Conservation (phyloP, 345 rosid genomes). For the Dipteronia dyeriana region DNA sequence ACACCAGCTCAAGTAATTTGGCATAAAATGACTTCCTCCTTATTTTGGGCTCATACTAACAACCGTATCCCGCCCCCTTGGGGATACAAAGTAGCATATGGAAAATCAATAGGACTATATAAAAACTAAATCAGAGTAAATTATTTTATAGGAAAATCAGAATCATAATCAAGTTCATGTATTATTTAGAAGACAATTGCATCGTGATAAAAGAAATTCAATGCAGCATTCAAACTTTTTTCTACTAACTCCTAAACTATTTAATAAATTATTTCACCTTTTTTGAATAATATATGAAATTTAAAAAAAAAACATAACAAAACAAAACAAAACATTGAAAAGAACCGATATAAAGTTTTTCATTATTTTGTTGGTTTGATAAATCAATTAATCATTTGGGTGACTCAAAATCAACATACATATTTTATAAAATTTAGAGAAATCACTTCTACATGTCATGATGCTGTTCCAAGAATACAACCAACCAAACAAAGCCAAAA, state of each 20-base stretch:
- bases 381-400: neutral
- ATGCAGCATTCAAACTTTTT: no score
- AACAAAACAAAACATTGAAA: no score
- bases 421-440: conserved; percentile 1
- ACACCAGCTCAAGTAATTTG: neutral
- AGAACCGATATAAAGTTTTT: no score
- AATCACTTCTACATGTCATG: neutral
- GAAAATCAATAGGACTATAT: neutral
- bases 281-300: no score
- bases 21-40: neutral
- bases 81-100: neutral
- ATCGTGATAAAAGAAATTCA: neutral
- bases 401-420: neutral
- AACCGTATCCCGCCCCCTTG: neutral
- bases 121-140: neutral
- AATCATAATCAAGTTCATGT: neutral
- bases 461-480: neutral
- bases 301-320: no score
- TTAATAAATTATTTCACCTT: no score
- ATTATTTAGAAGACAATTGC: neutral
- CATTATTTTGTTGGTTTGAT: no score
- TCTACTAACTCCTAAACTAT: no score
- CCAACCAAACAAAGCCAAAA: neutral
- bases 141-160: no score
- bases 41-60: neutral